Evolutionary conservation across 192 early-diverging fungal species (phyloP).

Genomic region (Rhizoclosmatium sp.): DNA sequence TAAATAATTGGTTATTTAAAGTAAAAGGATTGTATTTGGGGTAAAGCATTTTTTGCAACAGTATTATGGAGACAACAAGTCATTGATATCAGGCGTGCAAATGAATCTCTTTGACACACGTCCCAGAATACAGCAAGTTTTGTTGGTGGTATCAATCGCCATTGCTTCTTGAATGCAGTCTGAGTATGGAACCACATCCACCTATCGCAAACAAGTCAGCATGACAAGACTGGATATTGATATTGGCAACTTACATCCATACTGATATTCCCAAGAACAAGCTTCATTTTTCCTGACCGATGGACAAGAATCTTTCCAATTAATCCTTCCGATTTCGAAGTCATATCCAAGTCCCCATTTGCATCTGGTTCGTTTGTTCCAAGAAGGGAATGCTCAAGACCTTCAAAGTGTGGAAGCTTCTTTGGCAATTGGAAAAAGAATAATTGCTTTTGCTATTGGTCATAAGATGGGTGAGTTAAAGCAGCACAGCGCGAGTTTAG

Average conservation of each 20-base stretch:
- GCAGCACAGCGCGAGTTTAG: background rate
- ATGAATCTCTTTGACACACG: conserved; percentile 24
- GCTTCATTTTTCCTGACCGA: conserved; percentile 24
- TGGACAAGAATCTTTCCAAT: conserved; percentile 31
- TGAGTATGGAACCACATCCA: conserved; percentile 27
- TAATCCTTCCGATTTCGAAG: conserved; percentile 18
- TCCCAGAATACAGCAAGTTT: conserved; percentile 25
- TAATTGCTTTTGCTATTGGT: conserved; percentile 24
- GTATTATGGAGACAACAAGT: background rate
- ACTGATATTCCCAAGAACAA: conserved; percentile 24
- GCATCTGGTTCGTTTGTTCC: background rate
- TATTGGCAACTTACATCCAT: conserved; percentile 5
- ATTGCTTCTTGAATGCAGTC: conserved; percentile 23
- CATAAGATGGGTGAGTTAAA: background rate
- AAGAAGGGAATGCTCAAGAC: background rate
- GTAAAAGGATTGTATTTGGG: background rate
- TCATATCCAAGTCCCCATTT: background rate
- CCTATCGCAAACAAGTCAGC: background rate
- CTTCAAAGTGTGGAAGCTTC: conserved; percentile 27
- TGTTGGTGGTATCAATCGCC: conserved; percentile 6
- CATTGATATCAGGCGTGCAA: conserved; percentile 33
- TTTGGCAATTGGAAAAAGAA: conserved; percentile 32
- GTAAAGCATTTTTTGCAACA: background rate
- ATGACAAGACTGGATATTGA: background rate
- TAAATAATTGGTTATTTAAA: background rate